Base-by-base conservation (phyloP, 148 eudicot genomes). In the Amaranthus palmeri region DNA sequence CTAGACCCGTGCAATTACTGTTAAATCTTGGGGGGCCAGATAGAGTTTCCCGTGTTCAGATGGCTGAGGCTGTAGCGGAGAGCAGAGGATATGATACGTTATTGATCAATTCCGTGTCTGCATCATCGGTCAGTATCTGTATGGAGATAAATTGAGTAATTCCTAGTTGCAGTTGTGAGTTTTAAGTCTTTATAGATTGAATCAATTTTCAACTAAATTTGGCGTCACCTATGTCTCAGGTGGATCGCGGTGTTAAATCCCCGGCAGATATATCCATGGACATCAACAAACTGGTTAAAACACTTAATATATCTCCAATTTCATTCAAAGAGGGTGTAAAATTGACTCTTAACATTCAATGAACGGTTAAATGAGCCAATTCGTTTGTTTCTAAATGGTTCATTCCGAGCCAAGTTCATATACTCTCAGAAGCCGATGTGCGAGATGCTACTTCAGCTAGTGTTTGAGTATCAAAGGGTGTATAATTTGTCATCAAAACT, bases 231-330 rank as follows among this genome's bases (percentile, higher is more conserved):
- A 79, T 58, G 69, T 61, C 78, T 78, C 76, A 93, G 97, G 88
- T 93, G 66, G 90, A 93, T 78, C 96, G 98, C 0, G 93, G 98
- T 58, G 92, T 93, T 8, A 86, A 84, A 58, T 93, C 98, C 25
- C 98, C 98, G 12, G 69, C 96, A 48, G 98, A 93, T 75, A 93
- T 89, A 75, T 93, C 98, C 69, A 91, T 93, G 98, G 96, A 93
- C 72, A 89, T 87, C 57, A 69, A 73, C 68, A 89, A 82, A 74
- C 72, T 91, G 79, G 76, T 81, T 13, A 79, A 86, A 72, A 85
- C 88, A n/a, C 75, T 88, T 48, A 79, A 69, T 46, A 59, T 89
- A 66, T 74, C 88, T 63, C 96, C 91, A 44, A 75, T 68, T 72
- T 62, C 87, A 15, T 93, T 79, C 75, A 70, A 36, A 71, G 88